These are phyloP conservation scores for Ceratocystis diversiconidia DNA, from an alignment of 2,329 filamentous ascomycete genomes.

Conservation along the genomic window DNA sequence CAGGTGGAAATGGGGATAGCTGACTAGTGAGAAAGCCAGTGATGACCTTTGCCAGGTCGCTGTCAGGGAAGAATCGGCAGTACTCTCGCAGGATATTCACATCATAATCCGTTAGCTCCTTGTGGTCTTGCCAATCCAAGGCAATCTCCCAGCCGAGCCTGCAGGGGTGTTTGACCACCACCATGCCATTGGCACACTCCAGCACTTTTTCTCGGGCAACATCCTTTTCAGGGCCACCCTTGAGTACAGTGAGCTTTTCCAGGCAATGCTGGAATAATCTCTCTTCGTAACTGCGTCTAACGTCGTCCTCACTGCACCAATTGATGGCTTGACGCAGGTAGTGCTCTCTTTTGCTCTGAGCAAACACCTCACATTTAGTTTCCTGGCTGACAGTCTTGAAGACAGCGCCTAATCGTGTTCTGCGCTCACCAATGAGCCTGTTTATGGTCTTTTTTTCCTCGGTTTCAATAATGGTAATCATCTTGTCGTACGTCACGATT, in stretches of 20 bases:
- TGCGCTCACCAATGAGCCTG: slow-evolving; percentile 72
- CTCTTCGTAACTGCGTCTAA: slow-evolving; percentile 75
- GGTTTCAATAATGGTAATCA: slow-evolving; percentile 69
- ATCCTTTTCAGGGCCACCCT: slow-evolving; percentile 48
- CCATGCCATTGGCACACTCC: slow-evolving; percentile 77
- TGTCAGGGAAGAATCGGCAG: slow-evolving; percentile 68
- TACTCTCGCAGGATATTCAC: slow-evolving; percentile 65
- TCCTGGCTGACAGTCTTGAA: slow-evolving; percentile 72
- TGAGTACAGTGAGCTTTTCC: slow-evolving; percentile 58
- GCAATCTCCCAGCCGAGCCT: slow-evolving; percentile 81
- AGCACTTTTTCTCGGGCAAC: slow-evolving; percentile 58
- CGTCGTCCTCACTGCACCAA: slow-evolving; percentile 77
- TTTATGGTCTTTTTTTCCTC: slow-evolving; percentile 87
- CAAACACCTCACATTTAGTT: slow-evolving; percentile 74
- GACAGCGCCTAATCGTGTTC: slow-evolving; percentile 73
- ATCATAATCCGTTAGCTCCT: slow-evolving; percentile 64
- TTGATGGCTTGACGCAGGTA: slow-evolving; percentile 75
- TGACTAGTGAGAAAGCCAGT: slow-evolving; percentile 70
- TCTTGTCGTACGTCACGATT: slow-evolving; percentile 61
- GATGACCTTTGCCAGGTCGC: slow-evolving; percentile 68
- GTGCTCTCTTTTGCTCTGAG: slow-evolving; percentile 59
- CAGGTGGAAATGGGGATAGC: slow-evolving; percentile 62
- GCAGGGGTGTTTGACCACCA: slow-evolving; percentile 86
- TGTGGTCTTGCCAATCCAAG: slow-evolving; percentile 75
- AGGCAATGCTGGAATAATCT: slow-evolving; percentile 72